Evolutionary conservation across 331 rosid genomes (phyloP).

Genomic region (Stylosanthes scabra): DNA sequence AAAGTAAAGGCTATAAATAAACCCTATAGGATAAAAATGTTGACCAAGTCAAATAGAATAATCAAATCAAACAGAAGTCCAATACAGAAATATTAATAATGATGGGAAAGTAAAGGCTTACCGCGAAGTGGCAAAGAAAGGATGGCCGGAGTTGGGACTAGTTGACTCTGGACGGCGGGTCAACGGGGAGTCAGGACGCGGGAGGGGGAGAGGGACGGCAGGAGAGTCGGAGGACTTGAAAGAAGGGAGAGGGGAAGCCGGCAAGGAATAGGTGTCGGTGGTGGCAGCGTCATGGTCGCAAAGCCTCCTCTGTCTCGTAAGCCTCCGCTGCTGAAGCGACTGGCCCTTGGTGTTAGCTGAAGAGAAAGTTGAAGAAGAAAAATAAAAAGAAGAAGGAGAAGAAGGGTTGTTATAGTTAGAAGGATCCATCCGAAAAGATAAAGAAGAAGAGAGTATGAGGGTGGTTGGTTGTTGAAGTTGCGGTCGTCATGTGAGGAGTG

Average conservation of each 20-base stretch:
- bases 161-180: constrained; percentile 46
- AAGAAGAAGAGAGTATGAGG: not conserved
- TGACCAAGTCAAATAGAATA: not conserved
- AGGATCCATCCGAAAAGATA: constrained; percentile 32
- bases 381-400: constrained; percentile 7
- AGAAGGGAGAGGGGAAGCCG: constrained; percentile 56
- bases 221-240: constrained; percentile 42
- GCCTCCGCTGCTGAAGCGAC: constrained; percentile 53
- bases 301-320: constrained; percentile 73
- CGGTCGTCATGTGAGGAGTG: constrained; percentile 33
- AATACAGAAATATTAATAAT: not conserved
- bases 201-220: constrained; percentile 63
- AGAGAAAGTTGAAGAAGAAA: constrained; percentile 9
- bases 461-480: not conserved
- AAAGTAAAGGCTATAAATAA: no score
- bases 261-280: constrained; percentile 44
- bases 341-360: not conserved
- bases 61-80: not conserved
- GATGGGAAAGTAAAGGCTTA: constrained; percentile 9
- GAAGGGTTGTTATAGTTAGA: constrained; percentile 22
- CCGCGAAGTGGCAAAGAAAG: constrained; percentile 46
- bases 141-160: constrained; percentile 18
- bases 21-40: not conserved
- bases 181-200: constrained; percentile 58
- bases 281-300: constrained; percentile 52